Conservation (phyloP, 345 rosid genomes). For the Acer campestre region DNA sequence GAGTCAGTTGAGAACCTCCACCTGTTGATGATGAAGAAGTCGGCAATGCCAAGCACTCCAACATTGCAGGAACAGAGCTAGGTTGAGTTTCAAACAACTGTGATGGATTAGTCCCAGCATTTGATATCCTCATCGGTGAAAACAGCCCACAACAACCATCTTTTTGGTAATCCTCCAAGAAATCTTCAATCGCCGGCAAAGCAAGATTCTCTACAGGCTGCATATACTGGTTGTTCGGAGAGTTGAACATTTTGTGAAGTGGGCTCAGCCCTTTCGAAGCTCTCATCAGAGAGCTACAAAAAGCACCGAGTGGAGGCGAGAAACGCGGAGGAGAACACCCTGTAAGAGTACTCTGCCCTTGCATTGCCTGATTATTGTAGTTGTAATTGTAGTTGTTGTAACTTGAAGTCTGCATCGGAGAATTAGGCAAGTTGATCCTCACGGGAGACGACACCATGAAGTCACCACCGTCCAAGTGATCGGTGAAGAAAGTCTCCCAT, state of each 20-base stretch:
- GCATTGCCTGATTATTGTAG: conserved; percentile 35
- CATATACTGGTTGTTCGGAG: conserved; percentile 51
- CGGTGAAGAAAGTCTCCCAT: conserved; percentile 63
- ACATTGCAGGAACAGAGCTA: conserved; percentile 16
- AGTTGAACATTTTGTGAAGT: conserved; percentile 45
- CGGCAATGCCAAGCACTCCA: conserved; percentile 38
- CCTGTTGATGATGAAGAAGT: conserved; percentile 24
- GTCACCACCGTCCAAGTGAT: conserved; percentile 54
- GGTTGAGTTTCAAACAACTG: conserved; percentile 33
- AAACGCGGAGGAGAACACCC: conserved; percentile 51
- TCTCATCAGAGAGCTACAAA: conserved; percentile 22
- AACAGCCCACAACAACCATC: conserved; percentile 31
- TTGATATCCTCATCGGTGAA: conserved; percentile 29
- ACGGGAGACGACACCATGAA: conserved; percentile 69
- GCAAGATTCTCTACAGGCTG: conserved; percentile 47
- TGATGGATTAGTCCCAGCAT: conserved; percentile 16
- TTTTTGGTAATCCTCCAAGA: conserved; percentile 52
- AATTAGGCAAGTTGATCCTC: conserved; percentile 36
- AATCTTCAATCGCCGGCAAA: conserved; percentile 49
- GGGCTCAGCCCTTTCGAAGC: conserved; percentile 44
- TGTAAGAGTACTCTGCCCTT: conserved; percentile 36
- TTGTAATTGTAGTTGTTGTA: conserved; percentile 17
- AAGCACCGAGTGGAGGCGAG: conserved; percentile 37
- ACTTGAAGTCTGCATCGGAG: conserved; percentile 28
- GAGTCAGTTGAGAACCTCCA: conserved; percentile 31